phyloP scores from a whole-genome alignment of 352 stramenopile species.

The Globisporangium paddicum region DNA sequence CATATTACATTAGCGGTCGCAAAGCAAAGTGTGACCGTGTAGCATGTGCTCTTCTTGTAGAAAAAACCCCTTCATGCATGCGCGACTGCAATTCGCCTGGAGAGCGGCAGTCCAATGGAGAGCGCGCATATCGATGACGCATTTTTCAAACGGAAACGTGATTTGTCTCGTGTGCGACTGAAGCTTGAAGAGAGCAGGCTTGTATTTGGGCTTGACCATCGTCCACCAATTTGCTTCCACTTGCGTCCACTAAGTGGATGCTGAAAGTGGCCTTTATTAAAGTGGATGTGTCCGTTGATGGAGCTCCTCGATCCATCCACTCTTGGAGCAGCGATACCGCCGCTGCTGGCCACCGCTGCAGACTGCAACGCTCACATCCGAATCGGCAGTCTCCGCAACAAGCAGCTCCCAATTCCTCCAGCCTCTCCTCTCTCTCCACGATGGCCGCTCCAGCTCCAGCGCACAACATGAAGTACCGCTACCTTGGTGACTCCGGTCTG shows the following conservation, averaged over 20 bases:
- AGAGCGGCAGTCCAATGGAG: neutral
- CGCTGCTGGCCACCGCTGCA: neutral
- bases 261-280: neutral
- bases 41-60: no score
- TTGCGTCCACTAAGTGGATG: neutral
- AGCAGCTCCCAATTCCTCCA: neutral
- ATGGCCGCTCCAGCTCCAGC: constrained; percentile 2
- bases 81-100: no score
- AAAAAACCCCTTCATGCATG: no score
- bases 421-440: neutral
- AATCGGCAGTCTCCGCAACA: neutral
- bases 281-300: neutral
- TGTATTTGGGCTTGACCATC: neutral
- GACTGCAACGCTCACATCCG: neutral
- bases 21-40: no score
- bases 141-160: neutral
- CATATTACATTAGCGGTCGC: no score
- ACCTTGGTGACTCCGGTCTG: constrained; percentile 45
- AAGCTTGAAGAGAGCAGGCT: neutral
- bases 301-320: neutral
- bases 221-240: neutral
- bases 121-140: neutral
- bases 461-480: constrained; percentile 59
- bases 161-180: neutral
- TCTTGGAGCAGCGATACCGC: neutral